phyloP scores from a whole-genome alignment of 1,284 basidiomycete genomes.

The Ceratobasidium sp. region DNA sequence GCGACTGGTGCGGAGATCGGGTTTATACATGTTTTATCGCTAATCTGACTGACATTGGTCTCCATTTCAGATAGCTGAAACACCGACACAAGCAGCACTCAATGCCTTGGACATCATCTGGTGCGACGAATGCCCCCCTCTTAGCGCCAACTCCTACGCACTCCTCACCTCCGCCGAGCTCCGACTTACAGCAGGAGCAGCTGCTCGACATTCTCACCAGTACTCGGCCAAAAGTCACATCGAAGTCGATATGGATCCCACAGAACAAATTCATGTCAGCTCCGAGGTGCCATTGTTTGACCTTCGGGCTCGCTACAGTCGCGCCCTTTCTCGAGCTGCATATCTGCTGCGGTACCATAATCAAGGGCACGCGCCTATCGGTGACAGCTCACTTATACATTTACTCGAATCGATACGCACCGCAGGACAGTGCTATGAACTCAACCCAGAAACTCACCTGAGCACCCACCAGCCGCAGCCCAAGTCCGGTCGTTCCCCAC shows the following conservation, averaged over 20 bases:
- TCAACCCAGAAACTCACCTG: conserved; percentile 4
- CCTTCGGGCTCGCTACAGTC: conserved; percentile 29
- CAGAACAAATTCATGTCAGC: not conserved
- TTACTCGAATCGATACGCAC: not conserved
- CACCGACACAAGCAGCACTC: not conserved
- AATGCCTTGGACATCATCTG: not conserved
- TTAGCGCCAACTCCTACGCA: conserved; percentile 9
- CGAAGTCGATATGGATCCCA: not conserved
- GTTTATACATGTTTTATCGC: no score
- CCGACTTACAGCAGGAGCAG: not conserved
- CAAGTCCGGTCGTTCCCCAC: not conserved
- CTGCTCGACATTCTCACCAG: no score
- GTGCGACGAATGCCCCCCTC: not conserved
- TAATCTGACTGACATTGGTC: no score
- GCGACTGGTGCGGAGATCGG: no score
- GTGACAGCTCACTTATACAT: not conserved
- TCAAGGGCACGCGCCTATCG: not conserved
- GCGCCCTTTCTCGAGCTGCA: not conserved
- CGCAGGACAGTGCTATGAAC: not conserved
- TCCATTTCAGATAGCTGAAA: no score
- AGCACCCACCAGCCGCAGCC: conserved; percentile 13
- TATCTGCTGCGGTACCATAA: not conserved
- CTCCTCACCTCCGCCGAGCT: conserved; percentile 1
- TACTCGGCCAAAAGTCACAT: not conserved
- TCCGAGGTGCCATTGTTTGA: not conserved